A percentile compares a stretch with the other conserved stretches of the same genome.
Evolutionary conservation across 1,284 basidiomycete species (phyloP).

Genomic region (Athelia sp.): DNA sequence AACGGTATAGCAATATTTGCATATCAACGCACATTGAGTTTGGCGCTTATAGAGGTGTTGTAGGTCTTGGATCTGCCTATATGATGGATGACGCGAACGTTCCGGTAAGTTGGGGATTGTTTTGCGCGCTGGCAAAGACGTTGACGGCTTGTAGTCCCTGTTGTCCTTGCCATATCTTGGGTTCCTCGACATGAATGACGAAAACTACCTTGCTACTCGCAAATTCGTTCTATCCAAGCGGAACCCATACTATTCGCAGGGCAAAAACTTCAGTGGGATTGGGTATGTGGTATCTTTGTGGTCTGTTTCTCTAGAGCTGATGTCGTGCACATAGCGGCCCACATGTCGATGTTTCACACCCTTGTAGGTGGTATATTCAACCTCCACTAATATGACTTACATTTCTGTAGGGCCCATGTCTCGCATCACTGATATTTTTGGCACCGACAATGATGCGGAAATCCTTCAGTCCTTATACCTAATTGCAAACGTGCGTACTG

Average conservation of each 20-base stretch:
- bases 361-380: slow-evolving; percentile 35
- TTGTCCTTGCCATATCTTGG: slow-evolving; percentile 75
- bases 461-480: slow-evolving; percentile 56
- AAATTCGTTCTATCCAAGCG: slow-evolving; percentile 52
- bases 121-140: not conserved
- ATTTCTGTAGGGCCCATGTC: slow-evolving; percentile 63
- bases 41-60: slow-evolving; percentile 1
- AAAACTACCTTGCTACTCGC: slow-evolving; percentile 57
- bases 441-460: slow-evolving; percentile 65
- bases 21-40: not conserved
- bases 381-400: too few relatives aligned
- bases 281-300: slow-evolving; percentile 39
- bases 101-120: slow-evolving; percentile 42
- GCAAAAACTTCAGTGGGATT: slow-evolving; percentile 60
- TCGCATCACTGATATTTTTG: slow-evolving; percentile 67
- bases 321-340: slow-evolving; percentile 53
- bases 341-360: slow-evolving; percentile 67
- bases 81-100: slow-evolving; percentile 83
- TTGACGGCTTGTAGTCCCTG: slow-evolving; percentile 45
- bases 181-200: slow-evolving; percentile 56
- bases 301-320: not conserved
- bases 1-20: slow-evolving; percentile 45
- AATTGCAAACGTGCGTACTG: slow-evolving; percentile 56
- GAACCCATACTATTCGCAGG: slow-evolving; percentile 68
- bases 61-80: slow-evolving; percentile 62